Evolutionary conservation across 2,329 filamentous ascomycete genomes (phyloP), one percentile per base, ranked within the genome.

Genomic region (Penicillium sclerotigenum): DNA sequence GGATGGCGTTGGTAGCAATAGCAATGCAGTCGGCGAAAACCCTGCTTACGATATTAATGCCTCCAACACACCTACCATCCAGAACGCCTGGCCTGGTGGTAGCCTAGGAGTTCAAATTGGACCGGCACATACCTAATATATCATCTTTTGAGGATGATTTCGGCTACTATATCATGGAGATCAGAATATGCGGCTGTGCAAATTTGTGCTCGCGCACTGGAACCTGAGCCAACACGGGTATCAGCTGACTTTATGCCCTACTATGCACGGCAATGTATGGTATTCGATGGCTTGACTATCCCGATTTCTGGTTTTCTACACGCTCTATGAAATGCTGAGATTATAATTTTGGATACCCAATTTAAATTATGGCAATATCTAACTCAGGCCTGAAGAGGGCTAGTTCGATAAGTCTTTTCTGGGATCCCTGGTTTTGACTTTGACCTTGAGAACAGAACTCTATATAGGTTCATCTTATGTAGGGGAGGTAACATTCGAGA

Each of bases 21-120:
- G 48, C 40, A 51, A 56, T 29, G 52, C 57, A 31, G 60, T 66
- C 22, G 54, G 55, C n/a, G 65, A 68, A 33, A 57, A 59, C 26
- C 56, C 63, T 45, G 59, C 58, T 24, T 71, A 67, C 54, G 59
- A 61, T 34, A 62, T 65, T 28, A 62, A 66, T 28, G 53, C 61
- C 22, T 54, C 66, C 10, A 66, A 64, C 36, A 56, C 64, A 26
- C 64, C 65, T 47, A 63, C 58, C n/a, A 67, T 70, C 40, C 67
- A 70, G 24, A 62, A 65, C 31, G 53, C 64, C 20, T 73, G 70
- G 70, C 58, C 63, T 26, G 42, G 59, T 34, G 65, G 63, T 29
- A 59, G 58, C 4, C 45, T 73, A 41, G 68, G 68, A 6, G 67
- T 71, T 46, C 60, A 69, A 38, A 65, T 73, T 42, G 63, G 66